Base-by-base conservation (phyloP, 176 grass and related monocot species). In the Musa beccarii region DNA sequence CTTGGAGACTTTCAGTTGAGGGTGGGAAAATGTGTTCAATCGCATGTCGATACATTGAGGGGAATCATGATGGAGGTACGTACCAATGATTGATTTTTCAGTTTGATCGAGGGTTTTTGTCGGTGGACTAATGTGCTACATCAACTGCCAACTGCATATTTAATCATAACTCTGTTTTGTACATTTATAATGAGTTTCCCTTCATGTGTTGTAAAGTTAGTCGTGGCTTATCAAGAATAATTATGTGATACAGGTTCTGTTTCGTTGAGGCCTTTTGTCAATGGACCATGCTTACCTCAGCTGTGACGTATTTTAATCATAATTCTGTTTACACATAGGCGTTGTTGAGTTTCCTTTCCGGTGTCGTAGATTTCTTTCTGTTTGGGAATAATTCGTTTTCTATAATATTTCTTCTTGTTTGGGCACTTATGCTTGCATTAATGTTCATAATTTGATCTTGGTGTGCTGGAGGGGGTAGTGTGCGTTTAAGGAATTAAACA, bases 51-150 rank as follows among this genome's bases (percentile, higher is more conserved):
- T 76, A 51, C 82, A 69, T 76, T 97, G 14, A 84, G 94, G 66
- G 90, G 90, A 79, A 91, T 98, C 79, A 87, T 93, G 82, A 93
- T 98, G 94, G 94, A 98, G 94, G 90, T 98, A 76, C 21, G 49
- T 72, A 63, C 68, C 16, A 15, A 51, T 12, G 19, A 72, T 61
- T 17, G 34, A 52, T 80, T 66, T 29, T 28, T 72, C 2, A 63
- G 25, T 55, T 59, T 79, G 14, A 34, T 55, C 20, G 22, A 61
- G 19, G 24, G 65, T 43, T 62, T 66, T 66, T 51, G 11, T 71
- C 14, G 29, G 22, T 21, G 15, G 54, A 49, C 54, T 29, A 19
- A 49, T 9, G 9, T 14, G 25, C 9, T n/a, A 10, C 19, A 3
- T 17, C 23, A 29, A 0, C 24, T 75, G 12, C 29, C 29, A 34